Conservation (phyloP, 306 rosid species). For the Hippophae tibetana region DNA sequence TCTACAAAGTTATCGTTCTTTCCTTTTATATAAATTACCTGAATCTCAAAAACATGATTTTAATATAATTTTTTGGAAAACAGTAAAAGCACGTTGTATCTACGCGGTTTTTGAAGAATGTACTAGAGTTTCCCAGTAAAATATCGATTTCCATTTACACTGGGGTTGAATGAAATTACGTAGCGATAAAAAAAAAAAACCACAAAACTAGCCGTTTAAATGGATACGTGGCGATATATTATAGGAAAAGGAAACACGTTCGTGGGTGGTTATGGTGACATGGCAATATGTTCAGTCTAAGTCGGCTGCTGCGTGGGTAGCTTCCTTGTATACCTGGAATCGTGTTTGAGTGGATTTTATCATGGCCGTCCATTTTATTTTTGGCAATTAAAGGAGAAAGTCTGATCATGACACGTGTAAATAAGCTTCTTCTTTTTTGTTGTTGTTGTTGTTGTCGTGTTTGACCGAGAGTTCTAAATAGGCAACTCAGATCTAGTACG, state of each 20-base stretch:
- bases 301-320: constrained; percentile 6
- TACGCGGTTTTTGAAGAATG: constrained; percentile 40
- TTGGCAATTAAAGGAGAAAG: too few relatives aligned
- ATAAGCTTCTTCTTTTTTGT: too few relatives aligned
- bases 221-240: constrained; percentile 42
- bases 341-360: too few relatives aligned
- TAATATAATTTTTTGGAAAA: too few relatives aligned
- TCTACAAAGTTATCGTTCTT: background rate
- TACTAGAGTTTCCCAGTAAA: constrained; percentile 40
- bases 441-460: too few relatives aligned
- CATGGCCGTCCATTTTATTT: too few relatives aligned
- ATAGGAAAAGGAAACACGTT: constrained; percentile 7
- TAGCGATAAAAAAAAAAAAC: constrained; percentile 38
- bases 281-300: constrained; percentile 47
- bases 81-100: constrained; percentile 7
- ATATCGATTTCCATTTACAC: background rate
- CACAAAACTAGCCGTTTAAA: constrained; percentile 57
- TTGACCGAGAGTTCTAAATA: too few relatives aligned
- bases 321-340: too few relatives aligned
- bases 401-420: too few relatives aligned
- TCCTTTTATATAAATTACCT: background rate
- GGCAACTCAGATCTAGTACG: too few relatives aligned
- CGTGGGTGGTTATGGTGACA: constrained; percentile 21
- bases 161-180: background rate
- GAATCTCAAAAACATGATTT: background rate